Conservation (phyloP, 352 stramenopile genomes). For the Globisporangium iwayamae region DNA sequence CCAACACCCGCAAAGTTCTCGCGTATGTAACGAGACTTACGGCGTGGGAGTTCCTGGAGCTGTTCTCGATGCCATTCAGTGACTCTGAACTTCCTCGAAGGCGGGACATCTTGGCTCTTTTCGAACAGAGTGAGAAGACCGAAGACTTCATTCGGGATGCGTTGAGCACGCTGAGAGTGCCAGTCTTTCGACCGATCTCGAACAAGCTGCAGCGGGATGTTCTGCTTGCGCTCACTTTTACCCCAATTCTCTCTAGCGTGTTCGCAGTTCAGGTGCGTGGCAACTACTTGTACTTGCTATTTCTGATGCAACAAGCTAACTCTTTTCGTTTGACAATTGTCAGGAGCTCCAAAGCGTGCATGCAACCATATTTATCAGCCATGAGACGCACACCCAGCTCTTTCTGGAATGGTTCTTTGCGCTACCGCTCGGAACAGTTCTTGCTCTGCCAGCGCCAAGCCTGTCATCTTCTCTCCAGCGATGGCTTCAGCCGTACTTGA, state of each 20-base stretch:
- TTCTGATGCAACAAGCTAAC: neutral
- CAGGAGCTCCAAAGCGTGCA: slow-evolving; percentile 68
- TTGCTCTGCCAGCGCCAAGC: slow-evolving; percentile 57
- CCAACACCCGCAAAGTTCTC: slow-evolving; percentile 30
- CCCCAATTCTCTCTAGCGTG: slow-evolving; percentile 71
- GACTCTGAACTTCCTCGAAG: slow-evolving; percentile 52
- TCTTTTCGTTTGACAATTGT: neutral
- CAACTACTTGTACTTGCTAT: neutral
- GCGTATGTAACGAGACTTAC: slow-evolving; percentile 43
- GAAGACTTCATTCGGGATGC: slow-evolving; percentile 54
- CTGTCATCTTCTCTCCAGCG: slow-evolving; percentile 71
- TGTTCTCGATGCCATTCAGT: slow-evolving; percentile 77
- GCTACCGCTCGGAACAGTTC: slow-evolving; percentile 53
- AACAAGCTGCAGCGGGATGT: slow-evolving; percentile 29
- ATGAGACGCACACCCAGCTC: slow-evolving; percentile 41
- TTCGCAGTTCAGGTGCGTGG: slow-evolving; percentile 76
- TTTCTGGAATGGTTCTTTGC: slow-evolving; percentile 85
- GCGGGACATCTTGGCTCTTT: slow-evolving; percentile 60
- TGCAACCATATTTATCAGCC: slow-evolving; percentile 49
- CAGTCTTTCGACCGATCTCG: slow-evolving; percentile 47
- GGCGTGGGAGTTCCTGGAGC: slow-evolving; percentile 74
- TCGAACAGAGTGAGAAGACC: slow-evolving; percentile 50
- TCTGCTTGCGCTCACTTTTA: slow-evolving; percentile 62
- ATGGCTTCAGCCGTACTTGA: slow-evolving; percentile 68
- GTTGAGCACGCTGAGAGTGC: slow-evolving; percentile 39